Percentiles rank a stretch among this genome's conserved stretches.
Conservation (phyloP, 768 basidiomycete species). For the Boletus patriciae region DNA sequence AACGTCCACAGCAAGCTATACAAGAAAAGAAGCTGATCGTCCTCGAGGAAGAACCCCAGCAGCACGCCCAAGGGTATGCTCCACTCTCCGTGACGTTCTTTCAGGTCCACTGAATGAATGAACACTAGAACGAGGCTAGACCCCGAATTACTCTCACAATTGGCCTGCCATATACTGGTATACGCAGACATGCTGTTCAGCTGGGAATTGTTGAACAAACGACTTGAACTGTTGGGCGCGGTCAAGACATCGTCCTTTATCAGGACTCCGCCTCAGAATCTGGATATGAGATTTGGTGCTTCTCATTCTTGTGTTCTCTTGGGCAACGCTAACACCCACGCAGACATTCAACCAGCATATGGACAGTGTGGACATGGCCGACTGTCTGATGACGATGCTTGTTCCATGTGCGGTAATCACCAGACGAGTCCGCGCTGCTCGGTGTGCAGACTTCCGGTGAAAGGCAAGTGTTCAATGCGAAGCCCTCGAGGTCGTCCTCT, state of each 20-base stretch:
- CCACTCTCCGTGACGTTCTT: background rate
- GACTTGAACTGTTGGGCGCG: slow-evolving; percentile 72
- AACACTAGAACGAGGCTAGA: slow-evolving; percentile 14
- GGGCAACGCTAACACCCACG: slow-evolving; percentile 3
- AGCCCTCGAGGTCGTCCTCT: background rate
- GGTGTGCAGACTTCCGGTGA: slow-evolving; percentile 74
- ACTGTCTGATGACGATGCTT: slow-evolving; percentile 38
- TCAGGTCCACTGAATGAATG: background rate
- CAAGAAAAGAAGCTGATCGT: slow-evolving; percentile 42
- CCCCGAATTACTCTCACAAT: slow-evolving; percentile 39
- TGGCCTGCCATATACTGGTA: slow-evolving; percentile 55
- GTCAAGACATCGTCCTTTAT: slow-evolving; percentile 39
- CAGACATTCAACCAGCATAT: slow-evolving; percentile 53
- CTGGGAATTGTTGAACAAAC: slow-evolving; percentile 71
- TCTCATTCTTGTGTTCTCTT: background rate
- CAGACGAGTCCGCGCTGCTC: slow-evolving; percentile 56
- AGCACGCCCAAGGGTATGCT: slow-evolving; percentile 15
- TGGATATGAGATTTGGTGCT: slow-evolving; percentile 39
- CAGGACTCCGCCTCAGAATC: slow-evolving; percentile 24
- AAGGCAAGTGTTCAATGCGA: slow-evolving; percentile 45
- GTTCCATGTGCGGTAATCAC: slow-evolving; percentile 44
- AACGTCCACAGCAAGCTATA: slow-evolving; percentile 40
- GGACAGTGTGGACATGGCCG: slow-evolving; percentile 40
- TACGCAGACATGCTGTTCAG: slow-evolving; percentile 76
- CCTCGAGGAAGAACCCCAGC: slow-evolving; percentile 27